Evolutionary conservation across 2,329 filamentous ascomycete species (phyloP), one percentile per base, ranked within the genome.

Genomic region (Didymella sp.): DNA sequence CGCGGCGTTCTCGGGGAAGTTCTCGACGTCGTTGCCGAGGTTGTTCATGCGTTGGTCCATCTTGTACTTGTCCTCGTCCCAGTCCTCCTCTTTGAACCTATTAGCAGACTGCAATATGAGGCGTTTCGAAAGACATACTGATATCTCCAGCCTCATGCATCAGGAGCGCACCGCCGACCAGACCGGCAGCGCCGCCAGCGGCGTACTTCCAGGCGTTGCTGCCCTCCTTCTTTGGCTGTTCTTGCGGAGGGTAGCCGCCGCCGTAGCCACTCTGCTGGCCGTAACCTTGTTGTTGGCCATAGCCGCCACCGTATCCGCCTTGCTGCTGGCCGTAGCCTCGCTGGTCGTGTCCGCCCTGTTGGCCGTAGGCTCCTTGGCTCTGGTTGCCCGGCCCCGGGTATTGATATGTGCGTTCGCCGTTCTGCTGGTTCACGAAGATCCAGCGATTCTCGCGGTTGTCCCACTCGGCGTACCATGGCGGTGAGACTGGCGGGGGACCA

Each of bases 121-220:
- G 1, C 1, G 9, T 24, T 5, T 17, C 11, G 1, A 12, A 13
- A 21, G 37, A 60, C 64, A 17, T 59, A 68, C 67, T 64, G 24
- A 70, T 68, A 28, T 70, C 57, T 13, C 64, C 64, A 8, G 66
- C 58, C 25, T 70, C 67, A n/a, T 70, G 67, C 66, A 68, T 70
- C 19, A 70, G 33, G 2, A 70, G 56, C 2, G 67, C 67, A 28
- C 67, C 67, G 4, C 67, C 67, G 8, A 63, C 67, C 17, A 70
- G 52, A 22, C 67, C 67, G 3, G 64, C 67, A 5, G 43, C 64
- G n/a, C 67, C 67, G 5, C 59, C 67, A 53, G 66, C 66, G 1
- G 67, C 67, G 30, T 70, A 70, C 51, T 70, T 70, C 67, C 64
- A 70, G 11, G 62, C 64, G 37, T 70, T 70, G 13, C 66, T 63